Evolutionary conservation across 2,329 filamentous ascomycete species (phyloP).

Genomic region (Phialocephala sp.): DNA sequence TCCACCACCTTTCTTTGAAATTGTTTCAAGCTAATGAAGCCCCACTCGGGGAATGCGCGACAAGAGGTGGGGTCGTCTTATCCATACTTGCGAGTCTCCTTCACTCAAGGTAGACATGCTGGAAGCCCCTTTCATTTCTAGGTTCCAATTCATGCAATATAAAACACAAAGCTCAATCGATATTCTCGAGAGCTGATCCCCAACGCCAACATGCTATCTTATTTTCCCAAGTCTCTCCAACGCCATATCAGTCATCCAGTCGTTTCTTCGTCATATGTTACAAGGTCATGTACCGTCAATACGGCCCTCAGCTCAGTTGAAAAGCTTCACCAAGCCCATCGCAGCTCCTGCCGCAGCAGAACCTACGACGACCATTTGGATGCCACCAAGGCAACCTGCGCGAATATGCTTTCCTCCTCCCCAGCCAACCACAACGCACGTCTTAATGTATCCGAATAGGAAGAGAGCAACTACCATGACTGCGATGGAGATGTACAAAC

Average conservation of each 20-base stretch:
- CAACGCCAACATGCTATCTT: constrained; percentile 19
- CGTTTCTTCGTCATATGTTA: constrained; percentile 15
- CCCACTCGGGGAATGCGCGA: background rate
- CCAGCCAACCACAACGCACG: constrained; percentile 54
- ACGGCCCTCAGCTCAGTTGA: constrained; percentile 34
- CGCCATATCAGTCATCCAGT: constrained; percentile 14
- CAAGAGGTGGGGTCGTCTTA: background rate
- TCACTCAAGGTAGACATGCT: background rate
- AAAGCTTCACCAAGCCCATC: constrained; percentile 46
- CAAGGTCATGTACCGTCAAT: constrained; percentile 9
- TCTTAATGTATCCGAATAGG: constrained; percentile 70
- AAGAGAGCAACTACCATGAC: constrained; percentile 67
- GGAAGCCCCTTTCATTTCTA: background rate
- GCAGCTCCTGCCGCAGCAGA: constrained; percentile 46
- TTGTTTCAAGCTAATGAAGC: background rate
- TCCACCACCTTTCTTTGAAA: background rate
- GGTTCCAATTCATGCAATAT: background rate
- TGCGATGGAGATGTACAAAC: constrained; percentile 62
- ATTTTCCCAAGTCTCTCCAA: constrained; percentile 19
- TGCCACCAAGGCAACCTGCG: constrained; percentile 42
- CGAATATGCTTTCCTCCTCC: constrained; percentile 37
- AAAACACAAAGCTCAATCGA: constrained; percentile 34
- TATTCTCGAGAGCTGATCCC: constrained; percentile 32
- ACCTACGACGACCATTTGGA: constrained; percentile 50
- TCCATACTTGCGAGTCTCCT: background rate